Base-by-base conservation (phyloP, 805 yeast genomes). In the Spathaspora sp. region DNA sequence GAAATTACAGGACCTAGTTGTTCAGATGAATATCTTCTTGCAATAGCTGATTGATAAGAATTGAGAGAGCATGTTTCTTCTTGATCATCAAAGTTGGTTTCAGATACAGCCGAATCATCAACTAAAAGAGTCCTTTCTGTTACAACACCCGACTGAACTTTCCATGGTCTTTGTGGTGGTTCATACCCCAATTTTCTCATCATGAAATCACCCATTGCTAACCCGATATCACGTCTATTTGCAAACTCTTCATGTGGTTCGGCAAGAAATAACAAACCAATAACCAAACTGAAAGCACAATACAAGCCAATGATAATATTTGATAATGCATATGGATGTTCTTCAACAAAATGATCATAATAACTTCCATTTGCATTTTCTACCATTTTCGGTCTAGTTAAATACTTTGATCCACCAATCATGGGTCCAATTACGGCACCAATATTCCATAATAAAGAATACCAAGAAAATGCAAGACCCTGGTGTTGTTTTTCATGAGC, bases 351-450 rank as follows among this genome's bases (percentile, higher is more conserved):
- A 11, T 43, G 42, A 18, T 68, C 68, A 52, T 71, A 65, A 32
- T 28, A 26, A 20, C 29, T 8, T 38, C 43, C n/a, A 18, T 18
- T 17, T 12, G 42, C 31, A 6, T 46, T 43, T 12, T 12, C 3
- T 32, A 42, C 38, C 5, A 14, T 11, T 40, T 50, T 59, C 7
- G 83, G 82, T 38, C 73, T 67, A 12, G 85, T 81, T 45, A 83
- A 66, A 50, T 67, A 73, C 32, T 80, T 80, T 29, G 83, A 62
- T 5, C 75, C 74, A 1, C 77, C 86, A 29, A 83, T 70, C 60
- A 81, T 66, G 1, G 88, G 87, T 1, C 89, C 89, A 14, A 83
- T 59, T 12, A 83, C 75, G 23, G 80, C 67, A 5, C 89, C 89
- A 19, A 82, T 56, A 59, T 83, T 83, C 77, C 81, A 84, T 12